Evolutionary conservation across 306 rosid species (phyloP).

Genomic region (Leucaena leucocephala): DNA sequence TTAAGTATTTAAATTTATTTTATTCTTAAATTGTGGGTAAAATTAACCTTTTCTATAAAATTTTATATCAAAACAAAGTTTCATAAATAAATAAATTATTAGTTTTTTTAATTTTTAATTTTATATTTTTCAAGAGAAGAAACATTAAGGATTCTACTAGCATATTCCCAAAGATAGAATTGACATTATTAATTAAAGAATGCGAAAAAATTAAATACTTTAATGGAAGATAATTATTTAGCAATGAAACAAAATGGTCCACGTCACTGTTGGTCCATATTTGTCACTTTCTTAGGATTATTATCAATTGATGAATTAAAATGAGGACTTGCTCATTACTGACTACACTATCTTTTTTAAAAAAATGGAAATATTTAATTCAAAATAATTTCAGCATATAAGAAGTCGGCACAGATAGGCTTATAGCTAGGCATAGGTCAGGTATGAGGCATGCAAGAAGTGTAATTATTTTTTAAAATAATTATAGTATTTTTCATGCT

Average conservation of each 20-base stretch:
- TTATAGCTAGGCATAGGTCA: neutral
- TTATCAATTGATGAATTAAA: neutral
- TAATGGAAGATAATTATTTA: neutral
- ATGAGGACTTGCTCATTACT: neutral
- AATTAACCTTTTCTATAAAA: too few species aligned
- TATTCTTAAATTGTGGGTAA: too few species aligned
- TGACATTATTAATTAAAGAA: neutral
- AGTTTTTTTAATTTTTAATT: neutral
- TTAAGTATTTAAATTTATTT: too few species aligned
- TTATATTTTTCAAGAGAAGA: neutral
- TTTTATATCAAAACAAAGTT: too few species aligned
- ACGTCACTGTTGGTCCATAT: neutral
- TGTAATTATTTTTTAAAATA: too few species aligned
- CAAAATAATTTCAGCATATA: neutral
- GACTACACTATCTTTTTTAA: neutral
- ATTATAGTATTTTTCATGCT: too few species aligned
- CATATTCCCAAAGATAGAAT: neutral
- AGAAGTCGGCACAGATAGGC: neutral
- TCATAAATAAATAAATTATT: neutral
- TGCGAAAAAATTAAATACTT: neutral
- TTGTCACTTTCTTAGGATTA: constrained; percentile 4
- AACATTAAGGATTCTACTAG: neutral
- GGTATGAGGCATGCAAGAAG: neutral
- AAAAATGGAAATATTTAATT: neutral
- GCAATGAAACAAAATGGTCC: neutral